Evolutionary conservation across 805 yeast genomes (phyloP).

Genomic region (Osmozyma mogii): DNA sequence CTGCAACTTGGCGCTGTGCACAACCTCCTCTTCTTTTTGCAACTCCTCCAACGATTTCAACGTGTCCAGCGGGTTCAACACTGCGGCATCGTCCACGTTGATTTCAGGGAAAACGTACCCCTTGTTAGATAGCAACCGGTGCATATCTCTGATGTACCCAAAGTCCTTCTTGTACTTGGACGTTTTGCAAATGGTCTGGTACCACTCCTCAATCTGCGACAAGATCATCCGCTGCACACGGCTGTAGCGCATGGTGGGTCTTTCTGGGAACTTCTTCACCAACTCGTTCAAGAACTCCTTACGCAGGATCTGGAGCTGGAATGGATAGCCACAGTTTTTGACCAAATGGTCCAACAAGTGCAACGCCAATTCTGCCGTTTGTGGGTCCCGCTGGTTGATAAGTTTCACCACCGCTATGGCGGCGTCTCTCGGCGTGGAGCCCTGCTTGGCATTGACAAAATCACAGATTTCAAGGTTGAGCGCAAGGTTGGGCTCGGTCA

Average conservation of each 20-base stretch:
- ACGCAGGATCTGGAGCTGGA: constrained; percentile 89
- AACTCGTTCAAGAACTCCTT: constrained; percentile 91
- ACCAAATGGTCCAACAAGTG: constrained; percentile 82
- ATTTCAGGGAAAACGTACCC: constrained; percentile 93
- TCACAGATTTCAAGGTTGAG: constrained; percentile 91
- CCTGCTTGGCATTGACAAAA: constrained; percentile 86
- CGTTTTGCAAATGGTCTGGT: constrained; percentile 85
- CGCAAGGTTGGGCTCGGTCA: constrained; percentile 81
- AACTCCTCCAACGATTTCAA: constrained; percentile 84
- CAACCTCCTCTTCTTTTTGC: constrained; percentile 85
- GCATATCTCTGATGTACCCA: constrained; percentile 93
- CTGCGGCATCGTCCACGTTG: constrained; percentile 85
- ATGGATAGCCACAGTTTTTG: constrained; percentile 96
- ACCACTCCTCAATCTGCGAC: constrained; percentile 95
- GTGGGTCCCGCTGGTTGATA: constrained; percentile 76
- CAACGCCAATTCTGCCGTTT: constrained; percentile 76
- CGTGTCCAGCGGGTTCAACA: constrained; percentile 80
- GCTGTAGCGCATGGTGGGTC: constrained; percentile 81
- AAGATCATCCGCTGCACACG: constrained; percentile 77
- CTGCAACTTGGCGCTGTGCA: constrained; percentile 91
- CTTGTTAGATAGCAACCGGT: constrained; percentile 76
- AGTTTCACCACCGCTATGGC: constrained; percentile 77
- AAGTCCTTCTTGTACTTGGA: constrained; percentile 87
- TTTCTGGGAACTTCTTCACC: constrained; percentile 89
- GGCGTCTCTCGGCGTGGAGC: constrained; percentile 85